Conservation (phyloP, 2,329 filamentous ascomycete genomes). For the Diaporthe ilicicola region DNA sequence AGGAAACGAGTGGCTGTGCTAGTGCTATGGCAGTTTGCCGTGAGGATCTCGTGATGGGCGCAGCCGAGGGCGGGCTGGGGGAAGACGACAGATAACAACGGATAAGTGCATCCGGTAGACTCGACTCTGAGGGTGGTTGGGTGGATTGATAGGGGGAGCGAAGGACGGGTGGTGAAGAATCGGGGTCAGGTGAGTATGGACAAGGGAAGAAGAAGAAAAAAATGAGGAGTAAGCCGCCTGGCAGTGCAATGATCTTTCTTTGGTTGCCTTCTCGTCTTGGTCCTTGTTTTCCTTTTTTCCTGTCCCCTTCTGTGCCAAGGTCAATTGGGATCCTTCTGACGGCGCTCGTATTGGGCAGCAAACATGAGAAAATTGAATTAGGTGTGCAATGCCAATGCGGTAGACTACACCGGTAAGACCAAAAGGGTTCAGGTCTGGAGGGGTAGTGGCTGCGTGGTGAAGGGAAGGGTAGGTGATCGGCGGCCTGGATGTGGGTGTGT, state of each 20-base stretch:
- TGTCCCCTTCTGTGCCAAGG: background rate
- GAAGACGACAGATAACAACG: background rate
- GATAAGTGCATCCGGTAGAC: slow-evolving; percentile 2
- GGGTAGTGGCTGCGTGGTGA: background rate
- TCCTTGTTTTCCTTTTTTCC: background rate
- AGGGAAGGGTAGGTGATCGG: background rate
- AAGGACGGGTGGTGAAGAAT: slow-evolving; percentile 7
- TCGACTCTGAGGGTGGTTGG: background rate
- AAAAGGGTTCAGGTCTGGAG: slow-evolving; percentile 6
- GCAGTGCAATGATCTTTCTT: background rate
- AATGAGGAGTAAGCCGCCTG: slow-evolving; percentile 19
- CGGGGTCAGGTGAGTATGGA: slow-evolving; percentile 1
- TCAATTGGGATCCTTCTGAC: slow-evolving; percentile 2
- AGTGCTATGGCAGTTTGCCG: slow-evolving; percentile 5
- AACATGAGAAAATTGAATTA: background rate
- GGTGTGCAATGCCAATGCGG: slow-evolving; percentile 4
- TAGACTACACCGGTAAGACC: slow-evolving; percentile 14
- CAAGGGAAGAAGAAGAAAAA: background rate
- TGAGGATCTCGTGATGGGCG: background rate
- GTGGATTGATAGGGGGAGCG: background rate
- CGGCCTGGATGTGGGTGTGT: slow-evolving; percentile 8
- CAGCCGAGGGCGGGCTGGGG: background rate
- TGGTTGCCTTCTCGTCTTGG: background rate
- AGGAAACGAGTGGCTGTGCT: slow-evolving; percentile 3
- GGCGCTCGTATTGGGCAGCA: slow-evolving; percentile 7